Base-by-base conservation (phyloP, 1,284 basidiomycete genomes). In the Macrocybe sp. region DNA sequence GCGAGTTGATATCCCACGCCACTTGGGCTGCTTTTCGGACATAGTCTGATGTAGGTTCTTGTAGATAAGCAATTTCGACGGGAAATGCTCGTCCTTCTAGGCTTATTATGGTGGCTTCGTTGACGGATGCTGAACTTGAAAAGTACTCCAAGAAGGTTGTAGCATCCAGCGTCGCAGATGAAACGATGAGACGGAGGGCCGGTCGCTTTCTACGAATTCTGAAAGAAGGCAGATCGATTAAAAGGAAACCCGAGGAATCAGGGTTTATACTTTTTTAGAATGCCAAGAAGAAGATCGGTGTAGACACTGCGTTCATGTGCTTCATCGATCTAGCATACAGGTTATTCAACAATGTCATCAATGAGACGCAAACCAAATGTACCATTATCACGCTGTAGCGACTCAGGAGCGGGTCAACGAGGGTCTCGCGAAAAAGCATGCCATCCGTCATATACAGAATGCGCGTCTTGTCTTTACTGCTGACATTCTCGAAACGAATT, bases 401-500 rank as follows among this genome's bases (percentile, higher is more conserved):
- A 60, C 86, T 89, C 41, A 99, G 73, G 33, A 97, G 67, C 14
- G 90, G 91, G 60, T 97, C 92, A 35, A 92, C 74, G 55, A 98
- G 79, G 34, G 92, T 88, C 70, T 99, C 97, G 50, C 96, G 84
- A 59, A 99, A 93, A 28, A 99, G 80, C 81, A 97, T 95, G 37
- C 97, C 96, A 64, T 99, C 97, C 29, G 97, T 99, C 80, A 98
- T 81, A 68, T 98, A 99, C 49, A 94, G 83, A 62, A 99, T 90
- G n/a, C 90, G 77, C 0, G 96, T 99, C 43, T 80, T 73, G 46
- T 85, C 74, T 61, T 85, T 85, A 63, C 78, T 80, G 59, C 87
- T 89, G 39, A 94, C 80, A 61, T 99, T 95, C 66, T 99, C 97
- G 56, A 99, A 99, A 8, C 97, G 86, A 55, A 99, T 97, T 2